Evolutionary conservation across 2,329 filamentous ascomycete genomes (phyloP), one percentile per base, ranked within the genome.

Genomic region (Cryphonectria parasitica): DNA sequence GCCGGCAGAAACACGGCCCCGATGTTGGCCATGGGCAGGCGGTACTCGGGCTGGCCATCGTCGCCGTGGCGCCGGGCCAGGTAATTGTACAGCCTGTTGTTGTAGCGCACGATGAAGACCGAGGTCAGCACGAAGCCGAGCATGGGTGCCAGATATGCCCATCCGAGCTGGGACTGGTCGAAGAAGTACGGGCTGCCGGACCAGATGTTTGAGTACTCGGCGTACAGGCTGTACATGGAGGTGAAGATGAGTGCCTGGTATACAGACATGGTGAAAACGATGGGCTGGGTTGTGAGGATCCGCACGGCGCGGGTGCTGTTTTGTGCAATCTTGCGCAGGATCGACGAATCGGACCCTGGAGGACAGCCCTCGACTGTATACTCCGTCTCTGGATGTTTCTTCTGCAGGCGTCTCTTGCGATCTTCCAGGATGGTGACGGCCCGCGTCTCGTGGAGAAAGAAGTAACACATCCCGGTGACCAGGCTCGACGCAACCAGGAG

Each of bases 221-320:
- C 25, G 19, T 60, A 60, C 25, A 60, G 25, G 56, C 56, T 60
- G 56, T 60, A 60, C 56, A 60, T 60, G 56, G 56, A 60, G 19
- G 25, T 60, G 56, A 60, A 60, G 15, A 60, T 28, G 28, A 60
- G 56, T 10, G 56, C 28, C 31, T 60, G 56, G 28, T 60, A 60
- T 31, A 60, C 31, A 3, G 56, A 60, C 56, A 60, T 60, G 13
- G 56, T 60, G 15, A 60, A 31, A 19, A 60, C 56, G 56, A 60
- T 36, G 56, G 56, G 56, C 28, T 60, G 56, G 28, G 56, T 60
- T 8, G 56, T 36, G 56, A 60, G 56, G 25, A 60, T 60, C 15
- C 56, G 25, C 31, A 60, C 56, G 17, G 56, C 56, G 56, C 56
- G 56, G 28, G 56, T 60, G 56, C 56, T 60, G 56, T 60, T 60